Evolutionary conservation across 306 rosid genomes (phyloP).

Genomic region (Gastrolobium bilobum): DNA sequence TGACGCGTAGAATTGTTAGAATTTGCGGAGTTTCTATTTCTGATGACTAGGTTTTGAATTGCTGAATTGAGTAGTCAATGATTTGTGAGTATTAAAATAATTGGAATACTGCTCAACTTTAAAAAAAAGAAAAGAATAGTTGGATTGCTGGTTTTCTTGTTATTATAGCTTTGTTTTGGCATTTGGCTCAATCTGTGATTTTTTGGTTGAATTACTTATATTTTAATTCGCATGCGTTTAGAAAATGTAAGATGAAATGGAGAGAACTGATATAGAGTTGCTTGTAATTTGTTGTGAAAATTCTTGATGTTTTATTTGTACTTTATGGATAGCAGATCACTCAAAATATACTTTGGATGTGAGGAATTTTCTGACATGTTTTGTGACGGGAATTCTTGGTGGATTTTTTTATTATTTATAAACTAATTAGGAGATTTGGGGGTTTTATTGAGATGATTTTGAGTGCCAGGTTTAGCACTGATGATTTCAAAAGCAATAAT

Average conservation of each 20-base stretch:
- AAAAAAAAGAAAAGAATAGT: background rate
- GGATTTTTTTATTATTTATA: background rate
- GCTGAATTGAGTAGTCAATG: background rate
- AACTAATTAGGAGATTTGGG: slow-evolving; percentile 2
- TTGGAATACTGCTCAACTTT: background rate
- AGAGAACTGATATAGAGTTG: slow-evolving; percentile 6
- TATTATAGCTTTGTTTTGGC: background rate
- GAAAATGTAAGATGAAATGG: background rate
- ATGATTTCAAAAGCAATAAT: background rate
- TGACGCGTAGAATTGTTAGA: slow-evolving; percentile 5
- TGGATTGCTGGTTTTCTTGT: background rate
- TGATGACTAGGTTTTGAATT: background rate
- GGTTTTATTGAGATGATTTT: slow-evolving; percentile 1
- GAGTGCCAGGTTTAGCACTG: slow-evolving; percentile 11
- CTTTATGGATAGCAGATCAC: background rate
- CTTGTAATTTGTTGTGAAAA: slow-evolving; percentile 18
- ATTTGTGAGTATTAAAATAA: background rate
- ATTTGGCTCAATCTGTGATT: background rate
- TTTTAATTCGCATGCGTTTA: background rate
- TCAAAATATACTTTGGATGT: background rate
- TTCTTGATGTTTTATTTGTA: slow-evolving; percentile 29
- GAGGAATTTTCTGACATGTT: slow-evolving; percentile 13
- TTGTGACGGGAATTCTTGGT: background rate
- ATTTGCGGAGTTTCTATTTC: background rate
- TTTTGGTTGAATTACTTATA: background rate